These are phyloP conservation scores for Rosellinia necatrix DNA, from an alignment of 2,329 filamentous ascomycete species.

Conservation along the genomic window DNA sequence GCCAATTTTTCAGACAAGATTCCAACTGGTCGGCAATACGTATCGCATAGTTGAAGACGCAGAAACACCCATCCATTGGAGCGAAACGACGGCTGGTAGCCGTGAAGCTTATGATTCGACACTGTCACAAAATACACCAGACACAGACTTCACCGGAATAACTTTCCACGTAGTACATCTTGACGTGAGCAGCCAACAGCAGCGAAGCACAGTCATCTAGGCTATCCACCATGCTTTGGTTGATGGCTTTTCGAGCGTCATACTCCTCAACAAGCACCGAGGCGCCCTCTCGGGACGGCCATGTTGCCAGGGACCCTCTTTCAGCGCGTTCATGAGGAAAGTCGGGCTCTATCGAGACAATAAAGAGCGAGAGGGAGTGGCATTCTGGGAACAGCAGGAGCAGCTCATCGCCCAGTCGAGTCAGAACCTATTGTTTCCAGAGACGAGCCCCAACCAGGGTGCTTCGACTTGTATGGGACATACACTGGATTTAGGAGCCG, in stretches of 20 bases:
- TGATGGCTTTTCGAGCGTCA: neutral
- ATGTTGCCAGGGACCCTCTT: neutral
- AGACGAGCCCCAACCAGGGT: neutral
- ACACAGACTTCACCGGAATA: too few relatives aligned
- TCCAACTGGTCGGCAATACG: too few relatives aligned
- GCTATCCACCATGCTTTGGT: constrained; percentile 18
- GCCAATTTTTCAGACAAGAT: neutral
- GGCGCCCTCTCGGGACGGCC: neutral
- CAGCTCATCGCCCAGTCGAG: neutral
- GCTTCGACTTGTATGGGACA: too few relatives aligned
- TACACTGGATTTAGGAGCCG: too few relatives aligned
- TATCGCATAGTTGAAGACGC: too few relatives aligned
- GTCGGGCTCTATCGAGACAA: neutral
- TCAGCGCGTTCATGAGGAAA: neutral
- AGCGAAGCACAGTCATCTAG: constrained; percentile 16
- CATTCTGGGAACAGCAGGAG: neutral
- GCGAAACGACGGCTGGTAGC: too few relatives aligned
- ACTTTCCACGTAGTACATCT: neutral
- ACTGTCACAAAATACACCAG: too few relatives aligned
- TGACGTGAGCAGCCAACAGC: neutral
- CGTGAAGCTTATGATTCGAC: too few relatives aligned
- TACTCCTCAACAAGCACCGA: constrained; percentile 1
- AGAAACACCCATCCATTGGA: too few relatives aligned
- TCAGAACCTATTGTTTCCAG: neutral
- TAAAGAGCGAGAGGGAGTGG: neutral